These are phyloP conservation scores for Knufia petricola DNA, from an alignment of 2,329 filamentous ascomycete species.

Conservation along the genomic window DNA sequence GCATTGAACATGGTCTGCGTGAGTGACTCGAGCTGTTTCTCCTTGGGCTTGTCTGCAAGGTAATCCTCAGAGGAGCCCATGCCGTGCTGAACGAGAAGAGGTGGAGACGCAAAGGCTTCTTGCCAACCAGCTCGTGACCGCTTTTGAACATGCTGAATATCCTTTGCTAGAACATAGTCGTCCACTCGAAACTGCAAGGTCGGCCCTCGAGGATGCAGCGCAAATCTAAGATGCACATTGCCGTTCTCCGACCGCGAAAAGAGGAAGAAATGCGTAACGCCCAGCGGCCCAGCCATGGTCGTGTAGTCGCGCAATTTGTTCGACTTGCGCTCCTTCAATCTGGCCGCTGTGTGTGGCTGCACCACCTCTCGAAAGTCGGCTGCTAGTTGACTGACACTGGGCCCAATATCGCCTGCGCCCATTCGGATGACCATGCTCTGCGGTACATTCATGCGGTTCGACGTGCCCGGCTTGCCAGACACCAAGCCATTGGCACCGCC, in stretches of 20 bases:
- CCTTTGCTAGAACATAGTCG: slow-evolving; percentile 87
- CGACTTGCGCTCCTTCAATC: slow-evolving; percentile 77
- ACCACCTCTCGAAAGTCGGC: slow-evolving; percentile 87
- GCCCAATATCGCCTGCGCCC: slow-evolving; percentile 84
- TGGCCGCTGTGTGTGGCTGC: slow-evolving; percentile 86
- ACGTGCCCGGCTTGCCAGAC: slow-evolving; percentile 47
- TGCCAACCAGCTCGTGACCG: slow-evolving; percentile 74
- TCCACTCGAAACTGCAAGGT: slow-evolving; percentile 92
- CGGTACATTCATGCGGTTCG: slow-evolving; percentile 51
- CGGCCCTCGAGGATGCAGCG: slow-evolving; percentile 78
- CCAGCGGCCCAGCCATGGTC: slow-evolving; percentile 87
- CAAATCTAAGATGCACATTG: slow-evolving; percentile 85
- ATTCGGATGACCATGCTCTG: slow-evolving; percentile 99
- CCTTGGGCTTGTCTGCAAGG: slow-evolving; percentile 56
- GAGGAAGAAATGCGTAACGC: slow-evolving; percentile 83
- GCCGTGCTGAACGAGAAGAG: slow-evolving; percentile 97
- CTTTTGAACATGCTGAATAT: slow-evolving; percentile 73
- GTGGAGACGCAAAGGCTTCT: slow-evolving; percentile 67
- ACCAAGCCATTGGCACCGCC: slow-evolving; percentile 45
- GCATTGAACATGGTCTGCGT: slow-evolving; percentile 93
- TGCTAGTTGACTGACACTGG: slow-evolving; percentile 82
- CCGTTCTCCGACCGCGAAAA: slow-evolving; percentile 84
- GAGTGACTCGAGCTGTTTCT: slow-evolving; percentile 86
- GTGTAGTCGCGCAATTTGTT: slow-evolving; percentile 89
- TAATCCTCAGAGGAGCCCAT: slow-evolving; percentile 59